These are phyloP conservation scores for Huntiella bhutanensis DNA, from an alignment of 2,329 filamentous ascomycete species.

Conservation along the genomic window DNA sequence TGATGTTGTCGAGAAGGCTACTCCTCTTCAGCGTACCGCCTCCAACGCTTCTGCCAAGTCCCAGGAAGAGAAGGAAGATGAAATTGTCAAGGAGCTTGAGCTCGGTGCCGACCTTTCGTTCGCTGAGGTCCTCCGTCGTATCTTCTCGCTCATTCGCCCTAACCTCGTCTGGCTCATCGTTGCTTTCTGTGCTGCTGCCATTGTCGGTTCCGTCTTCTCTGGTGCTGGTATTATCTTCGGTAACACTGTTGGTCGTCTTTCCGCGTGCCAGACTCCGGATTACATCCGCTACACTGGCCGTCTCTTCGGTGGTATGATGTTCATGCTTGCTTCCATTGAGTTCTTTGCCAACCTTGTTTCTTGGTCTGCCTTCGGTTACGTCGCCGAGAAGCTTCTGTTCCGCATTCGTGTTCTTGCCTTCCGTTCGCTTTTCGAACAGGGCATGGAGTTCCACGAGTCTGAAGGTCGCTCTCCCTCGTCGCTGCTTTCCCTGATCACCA, in stretches of 20 bases:
- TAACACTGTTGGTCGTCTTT: conserved; percentile 24
- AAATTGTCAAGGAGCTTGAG: conserved; percentile 18
- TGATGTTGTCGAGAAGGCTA: conserved; percentile 17
- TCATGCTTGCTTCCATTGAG: conserved; percentile 29
- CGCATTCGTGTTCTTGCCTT: conserved; percentile 44
- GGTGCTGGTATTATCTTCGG: conserved; percentile 34
- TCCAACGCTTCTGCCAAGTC: conserved; percentile 20
- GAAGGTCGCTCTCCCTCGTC: conserved; percentile 39
- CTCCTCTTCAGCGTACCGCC: conserved; percentile 21
- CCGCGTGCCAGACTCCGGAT: conserved; percentile 25
- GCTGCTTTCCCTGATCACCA: conserved; percentile 49
- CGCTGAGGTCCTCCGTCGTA: conserved; percentile 21
- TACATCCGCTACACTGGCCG: conserved; percentile 21
- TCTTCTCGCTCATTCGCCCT: conserved; percentile 22
- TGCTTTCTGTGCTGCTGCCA: conserved; percentile 24
- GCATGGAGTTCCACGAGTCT: conserved; percentile 53
- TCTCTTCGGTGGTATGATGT: conserved; percentile 38
- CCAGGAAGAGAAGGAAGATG: conserved; percentile 18
- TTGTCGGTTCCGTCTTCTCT: conserved; percentile 36
- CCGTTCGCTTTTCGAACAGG: conserved; percentile 45
- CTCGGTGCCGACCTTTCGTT: conserved; percentile 24
- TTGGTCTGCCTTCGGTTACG: conserved; percentile 27
- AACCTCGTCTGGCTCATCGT: conserved; percentile 22
- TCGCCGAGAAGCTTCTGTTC: conserved; percentile 45
- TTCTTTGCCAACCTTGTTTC: conserved; percentile 37